Evolutionary conservation across 2,329 filamentous ascomycete species (phyloP), one percentile per base, ranked within the genome.

Genomic region (Eutypella sp.): DNA sequence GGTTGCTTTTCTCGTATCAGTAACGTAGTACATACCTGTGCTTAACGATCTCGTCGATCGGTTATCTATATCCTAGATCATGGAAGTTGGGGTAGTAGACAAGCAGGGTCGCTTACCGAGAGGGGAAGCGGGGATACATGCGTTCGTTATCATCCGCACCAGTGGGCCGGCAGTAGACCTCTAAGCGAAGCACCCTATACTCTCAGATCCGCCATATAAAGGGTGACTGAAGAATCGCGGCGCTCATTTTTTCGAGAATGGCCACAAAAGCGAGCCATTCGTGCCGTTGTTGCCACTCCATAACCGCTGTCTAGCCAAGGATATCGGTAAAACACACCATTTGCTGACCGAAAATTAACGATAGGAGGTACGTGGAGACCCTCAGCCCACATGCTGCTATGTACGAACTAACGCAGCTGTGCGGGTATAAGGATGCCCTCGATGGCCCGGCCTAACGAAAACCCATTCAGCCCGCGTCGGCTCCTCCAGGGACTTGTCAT

Each of bases 141-240:
- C 27, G 24, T 25, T 39, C 34, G 2, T 16, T 16, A 16, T 34
- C 18, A 34, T 16, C 42, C 15, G 37, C 52, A 55, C 52, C 53
- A 57, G 51, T 53, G 45, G 45, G 39, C 38, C 46, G 41, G 44
- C 47, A 51, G 40, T 47, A 45, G 23, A 24, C 27, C 22, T 22
- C 45, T 44, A 47, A 52, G 46, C 42, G 31, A 20, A 42, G 44
- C 45, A 34, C 47, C 40, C 45, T 34, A 6, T 3, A 16, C 15
- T 9, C 10, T 34, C 11, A 20, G 41, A 37, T 18, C 33, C 44
- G 24, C 27, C 11, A 19, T 48, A 45, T 38, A 33, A 40, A 31
- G 38, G n/a, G 19, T n/a, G 36, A 22, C 33, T 40, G 33, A 25
- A 40, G 40, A 29, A 31, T 40, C 40, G 36, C 33, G 43, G 45